A percentile compares a stretch with the other conserved stretches of the same genome.
phyloP scores from a whole-genome alignment of 2,329 filamentous ascomycete genomes.

The Pseudogymnoascus sp. region DNA sequence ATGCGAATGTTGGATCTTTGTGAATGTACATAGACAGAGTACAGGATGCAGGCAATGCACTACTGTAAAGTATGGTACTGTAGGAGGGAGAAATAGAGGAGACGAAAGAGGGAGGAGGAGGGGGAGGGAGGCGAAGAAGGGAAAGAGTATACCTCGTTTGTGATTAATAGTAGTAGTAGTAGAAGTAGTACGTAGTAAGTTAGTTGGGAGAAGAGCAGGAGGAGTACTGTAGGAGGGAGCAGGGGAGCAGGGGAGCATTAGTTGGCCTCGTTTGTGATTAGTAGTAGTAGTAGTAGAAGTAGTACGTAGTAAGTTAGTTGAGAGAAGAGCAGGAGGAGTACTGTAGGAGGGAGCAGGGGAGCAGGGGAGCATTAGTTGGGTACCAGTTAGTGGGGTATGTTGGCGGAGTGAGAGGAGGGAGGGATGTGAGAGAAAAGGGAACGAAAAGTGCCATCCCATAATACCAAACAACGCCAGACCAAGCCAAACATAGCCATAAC shows the following conservation, averaged over 20 bases:
- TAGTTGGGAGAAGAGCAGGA: neutral
- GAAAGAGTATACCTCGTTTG: neutral
- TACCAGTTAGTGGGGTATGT: neutral
- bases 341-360: neutral
- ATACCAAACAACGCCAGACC: neutral
- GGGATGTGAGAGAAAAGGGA: neutral
- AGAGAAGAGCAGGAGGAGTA: neutral
- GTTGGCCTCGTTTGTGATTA: neutral
- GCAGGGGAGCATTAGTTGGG: neutral
- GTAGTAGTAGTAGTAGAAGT: neutral
- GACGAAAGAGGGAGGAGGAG: neutral
- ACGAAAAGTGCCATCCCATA: neutral
- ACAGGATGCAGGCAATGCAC: neutral
- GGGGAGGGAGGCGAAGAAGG: neutral
- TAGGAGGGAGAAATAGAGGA: neutral
- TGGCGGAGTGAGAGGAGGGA: neutral
- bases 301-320: neutral
- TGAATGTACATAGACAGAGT: neutral
- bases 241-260: neutral
- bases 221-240: too few species aligned
- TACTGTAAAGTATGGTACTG: conserved; percentile 1
- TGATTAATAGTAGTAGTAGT: neutral
- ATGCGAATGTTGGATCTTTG: neutral
- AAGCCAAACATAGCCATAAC: neutral
- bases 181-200: neutral